Conservation (phyloP, 768 basidiomycete species). For the Phylloporus rhodoxanthus region DNA sequence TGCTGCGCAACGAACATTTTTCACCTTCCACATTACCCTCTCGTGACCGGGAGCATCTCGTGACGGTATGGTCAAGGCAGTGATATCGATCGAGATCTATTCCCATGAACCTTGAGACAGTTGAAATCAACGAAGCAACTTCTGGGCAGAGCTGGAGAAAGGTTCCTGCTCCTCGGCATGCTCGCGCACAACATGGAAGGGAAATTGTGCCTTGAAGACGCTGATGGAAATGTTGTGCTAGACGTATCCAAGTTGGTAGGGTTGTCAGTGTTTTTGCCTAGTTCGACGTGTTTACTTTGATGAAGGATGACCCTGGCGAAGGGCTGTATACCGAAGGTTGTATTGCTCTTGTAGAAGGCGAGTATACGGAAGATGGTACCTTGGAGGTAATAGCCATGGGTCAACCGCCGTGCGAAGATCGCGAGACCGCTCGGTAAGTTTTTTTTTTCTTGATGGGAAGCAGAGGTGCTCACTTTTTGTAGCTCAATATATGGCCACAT, state of each 20-base stretch:
- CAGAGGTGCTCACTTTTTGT: slow-evolving; percentile 11
- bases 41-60: slow-evolving; percentile 76
- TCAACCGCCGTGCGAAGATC: slow-evolving; percentile 92
- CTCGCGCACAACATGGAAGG: slow-evolving; percentile 86
- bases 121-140: slow-evolving; percentile 95
- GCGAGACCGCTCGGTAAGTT: slow-evolving; percentile 72
- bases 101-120: slow-evolving; percentile 37
- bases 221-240: slow-evolving; percentile 83
- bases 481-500: slow-evolving; percentile 95
- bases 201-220: slow-evolving; percentile 84
- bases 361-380: slow-evolving; percentile 88
- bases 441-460: background rate
- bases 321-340: slow-evolving; percentile 96
- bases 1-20: slow-evolving; percentile 95
- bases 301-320: slow-evolving; percentile 82
- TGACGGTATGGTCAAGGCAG: slow-evolving; percentile 57
- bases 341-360: slow-evolving; percentile 91
- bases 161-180: slow-evolving; percentile 93
- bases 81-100: slow-evolving; percentile 9
- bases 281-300: slow-evolving; percentile 12
- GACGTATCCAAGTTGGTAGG: slow-evolving; percentile 81
- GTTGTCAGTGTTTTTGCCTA: background rate
- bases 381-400: slow-evolving; percentile 91
- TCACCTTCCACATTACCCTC: slow-evolving; percentile 92
- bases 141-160: slow-evolving; percentile 80